Percentiles rank a stretch among this genome's conserved stretches.
phyloP scores from a whole-genome alignment of 208 protist genomes.

The Strigomonas oncopelti region DNA sequence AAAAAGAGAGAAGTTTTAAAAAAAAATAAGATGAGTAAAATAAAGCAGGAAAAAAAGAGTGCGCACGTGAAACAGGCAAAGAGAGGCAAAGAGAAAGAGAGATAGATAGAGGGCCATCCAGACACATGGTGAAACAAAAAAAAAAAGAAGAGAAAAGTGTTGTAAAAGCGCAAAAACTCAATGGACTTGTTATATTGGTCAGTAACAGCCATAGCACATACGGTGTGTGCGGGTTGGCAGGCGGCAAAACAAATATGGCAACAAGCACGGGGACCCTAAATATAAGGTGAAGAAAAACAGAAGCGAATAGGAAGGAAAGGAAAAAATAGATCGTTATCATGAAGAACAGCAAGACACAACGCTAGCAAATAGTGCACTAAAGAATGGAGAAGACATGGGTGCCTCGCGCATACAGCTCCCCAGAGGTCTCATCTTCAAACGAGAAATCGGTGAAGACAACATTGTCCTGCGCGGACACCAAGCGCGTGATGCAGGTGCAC shows the following conservation, averaged over 20 bases:
- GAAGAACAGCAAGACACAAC: not conserved
- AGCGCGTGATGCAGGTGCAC: conserved; percentile 66
- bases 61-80: too few relatives aligned
- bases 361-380: not conserved
- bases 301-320: not conserved
- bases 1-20: too few relatives aligned
- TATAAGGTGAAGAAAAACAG: not conserved
- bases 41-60: not conserved
- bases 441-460: conserved; percentile 71
- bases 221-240: too few relatives aligned
- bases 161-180: too few relatives aligned
- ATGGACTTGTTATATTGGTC: too few relatives aligned
- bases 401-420: conserved; percentile 65
- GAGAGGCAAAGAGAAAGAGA: too few relatives aligned
- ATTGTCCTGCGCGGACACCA: conserved; percentile 32
- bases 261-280: conserved; percentile 1
- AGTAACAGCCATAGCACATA: too few relatives aligned
- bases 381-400: conserved; percentile 58
- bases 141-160: conserved; percentile 15
- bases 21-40: conserved; percentile 8
- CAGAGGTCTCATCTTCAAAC: conserved; percentile 57
- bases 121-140: too few relatives aligned
- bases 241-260: too few relatives aligned
- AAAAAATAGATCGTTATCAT: not conserved
- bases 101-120: too few relatives aligned